Evolutionary conservation across 169 alveolate species (phyloP).

Genomic region (Plasmodium falciparum): DNA sequence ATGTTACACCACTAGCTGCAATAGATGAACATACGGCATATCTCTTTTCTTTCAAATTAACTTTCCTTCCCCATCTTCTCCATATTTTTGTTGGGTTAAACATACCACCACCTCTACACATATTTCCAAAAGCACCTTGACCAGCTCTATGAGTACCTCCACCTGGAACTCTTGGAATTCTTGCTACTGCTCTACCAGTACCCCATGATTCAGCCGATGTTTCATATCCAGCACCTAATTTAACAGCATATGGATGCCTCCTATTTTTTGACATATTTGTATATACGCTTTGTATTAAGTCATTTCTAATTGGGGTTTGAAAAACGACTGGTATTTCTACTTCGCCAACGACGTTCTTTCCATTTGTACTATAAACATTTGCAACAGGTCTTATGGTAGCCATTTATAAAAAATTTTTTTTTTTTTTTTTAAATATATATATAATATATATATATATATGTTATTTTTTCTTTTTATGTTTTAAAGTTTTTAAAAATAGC

Average conservation of each 20-base stretch:
- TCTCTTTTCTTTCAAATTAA: conserved; percentile 96
- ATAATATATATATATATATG: not conserved
- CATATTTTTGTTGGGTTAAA: conserved; percentile 97
- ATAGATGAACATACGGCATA: conserved; percentile 98
- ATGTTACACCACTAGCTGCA: conserved; percentile 98
- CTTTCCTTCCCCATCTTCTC: conserved; percentile 99
- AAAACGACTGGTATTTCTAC: conserved; percentile 94
- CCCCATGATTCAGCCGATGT: conserved; percentile 99
- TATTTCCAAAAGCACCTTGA: conserved; percentile 99
- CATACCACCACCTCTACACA: conserved; percentile 99
- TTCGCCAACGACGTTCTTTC: conserved; percentile 80
- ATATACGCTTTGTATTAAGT: conserved; percentile 96
- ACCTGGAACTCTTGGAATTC: conserved; percentile 99
- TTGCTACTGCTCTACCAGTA: conserved; percentile 99
- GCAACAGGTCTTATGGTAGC: conserved; percentile 84
- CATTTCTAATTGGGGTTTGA: conserved; percentile 97
- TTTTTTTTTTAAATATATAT: not conserved
- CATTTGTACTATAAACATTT: conserved; percentile 79
- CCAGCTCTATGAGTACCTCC: conserved; percentile 99
- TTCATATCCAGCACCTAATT: conserved; percentile 91
- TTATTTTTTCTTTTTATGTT: not conserved
- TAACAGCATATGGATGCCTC: conserved; percentile 98
- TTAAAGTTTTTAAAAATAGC: not conserved
- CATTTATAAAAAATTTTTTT: conserved; percentile 29
- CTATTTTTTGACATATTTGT: conserved; percentile 95